phyloP scores from a whole-genome alignment of 1,139 yeast genomes.

The Debaryomyces singareniensis region DNA sequence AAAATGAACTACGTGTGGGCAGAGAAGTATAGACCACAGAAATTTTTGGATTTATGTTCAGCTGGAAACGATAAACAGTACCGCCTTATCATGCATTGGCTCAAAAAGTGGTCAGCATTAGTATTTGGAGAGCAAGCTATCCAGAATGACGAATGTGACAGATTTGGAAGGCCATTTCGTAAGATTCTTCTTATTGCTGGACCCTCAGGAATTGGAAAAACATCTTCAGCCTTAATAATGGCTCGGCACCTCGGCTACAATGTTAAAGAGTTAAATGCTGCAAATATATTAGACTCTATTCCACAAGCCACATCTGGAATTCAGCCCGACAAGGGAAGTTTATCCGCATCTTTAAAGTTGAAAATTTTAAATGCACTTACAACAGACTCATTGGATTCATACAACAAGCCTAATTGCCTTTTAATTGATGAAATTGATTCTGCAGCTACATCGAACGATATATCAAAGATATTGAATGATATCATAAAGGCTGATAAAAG shows the following conservation, averaged over 20 bases:
- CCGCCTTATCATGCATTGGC: slow-evolving; percentile 68
- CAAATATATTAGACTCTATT: slow-evolving; percentile 51
- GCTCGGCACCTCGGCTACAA: slow-evolving; percentile 81
- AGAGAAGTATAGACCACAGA: slow-evolving; percentile 78
- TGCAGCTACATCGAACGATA: slow-evolving; percentile 68
- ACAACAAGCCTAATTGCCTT: slow-evolving; percentile 68
- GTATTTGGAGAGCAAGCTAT: slow-evolving; percentile 45
- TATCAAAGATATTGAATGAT: slow-evolving; percentile 62
- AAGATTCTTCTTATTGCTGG: slow-evolving; percentile 77
- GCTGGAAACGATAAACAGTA: slow-evolving; percentile 81
- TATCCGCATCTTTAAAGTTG: slow-evolving; percentile 25
- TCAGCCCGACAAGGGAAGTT: slow-evolving; percentile 13
- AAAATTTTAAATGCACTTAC: slow-evolving; percentile 68
- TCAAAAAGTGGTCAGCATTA: slow-evolving; percentile 69
- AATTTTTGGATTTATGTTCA: slow-evolving; percentile 55
- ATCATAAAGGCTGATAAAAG: slow-evolving; percentile 53
- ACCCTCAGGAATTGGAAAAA: slow-evolving; percentile 95
- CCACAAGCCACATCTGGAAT: slow-evolving; percentile 16
- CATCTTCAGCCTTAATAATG: slow-evolving; percentile 79
- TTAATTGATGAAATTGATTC: slow-evolving; percentile 92
- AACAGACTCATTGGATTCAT: slow-evolving; percentile 48
- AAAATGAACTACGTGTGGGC: slow-evolving; percentile 44
- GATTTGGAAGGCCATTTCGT: slow-evolving; percentile 62
- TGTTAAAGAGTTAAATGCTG: slow-evolving; percentile 82
- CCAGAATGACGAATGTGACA: slow-evolving; percentile 33